Conservation (phyloP, 257 asterid genomes). For the Plantago ovata region DNA sequence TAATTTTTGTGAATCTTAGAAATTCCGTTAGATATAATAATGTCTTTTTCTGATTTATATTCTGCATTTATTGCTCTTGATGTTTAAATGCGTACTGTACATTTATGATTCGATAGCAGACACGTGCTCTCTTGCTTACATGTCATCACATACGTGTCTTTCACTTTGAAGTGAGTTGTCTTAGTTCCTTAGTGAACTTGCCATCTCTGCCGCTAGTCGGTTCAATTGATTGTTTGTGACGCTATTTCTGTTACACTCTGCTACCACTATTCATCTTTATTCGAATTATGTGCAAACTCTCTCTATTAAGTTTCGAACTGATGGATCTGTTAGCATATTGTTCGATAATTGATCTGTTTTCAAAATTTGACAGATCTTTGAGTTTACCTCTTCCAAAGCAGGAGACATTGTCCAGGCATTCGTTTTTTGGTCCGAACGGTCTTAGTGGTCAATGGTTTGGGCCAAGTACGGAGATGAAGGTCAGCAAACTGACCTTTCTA, state of each 20-base stretch:
- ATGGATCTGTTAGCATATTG: neutral
- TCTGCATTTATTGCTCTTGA: neutral
- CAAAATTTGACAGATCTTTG: conserved; percentile 54
- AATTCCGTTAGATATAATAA: conserved; percentile 7
- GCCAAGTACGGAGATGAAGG: conserved; percentile 75
- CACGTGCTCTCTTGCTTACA: conserved; percentile 23
- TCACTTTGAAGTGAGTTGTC: conserved; percentile 5
- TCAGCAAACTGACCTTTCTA: conserved; percentile 20
- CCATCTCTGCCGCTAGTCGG: conserved; percentile 18
- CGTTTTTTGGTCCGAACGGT: conserved; percentile 81
- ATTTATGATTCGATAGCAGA: neutral
- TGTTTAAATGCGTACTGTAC: neutral
- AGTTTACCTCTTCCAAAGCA: conserved; percentile 77
- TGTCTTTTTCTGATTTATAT: conserved; percentile 10
- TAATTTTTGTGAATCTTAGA: neutral
- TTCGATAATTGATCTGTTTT: conserved; percentile 12
- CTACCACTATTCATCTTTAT: conserved; percentile 13
- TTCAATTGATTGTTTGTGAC: conserved; percentile 17
- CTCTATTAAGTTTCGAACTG: conserved; percentile 9
- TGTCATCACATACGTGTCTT: conserved; percentile 16
- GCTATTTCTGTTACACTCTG: conserved; percentile 17
- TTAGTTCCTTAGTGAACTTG: conserved; percentile 14
- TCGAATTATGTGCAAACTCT: conserved; percentile 15
- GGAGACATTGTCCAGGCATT: conserved; percentile 91
- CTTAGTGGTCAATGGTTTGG: conserved; percentile 83